phyloP scores from a whole-genome alignment of 2,329 filamentous ascomycete species.

The Zymoseptoria crescenta region DNA sequence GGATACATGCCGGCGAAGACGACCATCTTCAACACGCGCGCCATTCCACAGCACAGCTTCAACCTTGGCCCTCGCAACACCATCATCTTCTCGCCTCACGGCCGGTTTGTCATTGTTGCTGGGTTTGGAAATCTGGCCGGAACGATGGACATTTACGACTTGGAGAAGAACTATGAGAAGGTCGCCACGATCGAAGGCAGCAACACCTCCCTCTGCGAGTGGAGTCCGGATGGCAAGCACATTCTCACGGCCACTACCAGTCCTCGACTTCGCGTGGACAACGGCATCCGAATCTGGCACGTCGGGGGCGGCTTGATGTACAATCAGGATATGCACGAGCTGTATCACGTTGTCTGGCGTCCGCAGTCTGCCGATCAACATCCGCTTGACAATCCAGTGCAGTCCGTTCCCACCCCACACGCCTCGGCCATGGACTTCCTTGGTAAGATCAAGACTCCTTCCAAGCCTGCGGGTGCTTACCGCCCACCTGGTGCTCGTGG shows the following conservation, averaged over 20 bases:
- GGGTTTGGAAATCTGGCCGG: constrained; percentile 96
- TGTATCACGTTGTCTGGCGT: constrained; percentile 83
- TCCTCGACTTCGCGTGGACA: constrained; percentile 89
- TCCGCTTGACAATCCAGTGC: constrained; percentile 62
- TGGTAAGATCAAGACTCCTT: constrained; percentile 82
- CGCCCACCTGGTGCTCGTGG: constrained; percentile 89
- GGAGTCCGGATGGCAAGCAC: constrained; percentile 92
- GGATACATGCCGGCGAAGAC: constrained; percentile 99
- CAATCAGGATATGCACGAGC: constrained; percentile 86
- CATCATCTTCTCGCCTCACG: constrained; percentile 87
- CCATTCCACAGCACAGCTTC: constrained; percentile 75
- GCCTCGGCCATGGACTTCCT: constrained; percentile 74
- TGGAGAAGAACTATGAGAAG: constrained; percentile 89
- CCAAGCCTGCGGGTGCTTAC: constrained; percentile 95
- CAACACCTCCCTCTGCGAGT: constrained; percentile 92
- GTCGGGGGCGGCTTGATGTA: constrained; percentile 85
- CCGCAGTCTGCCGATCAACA: constrained; percentile 59
- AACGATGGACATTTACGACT: constrained; percentile 95
- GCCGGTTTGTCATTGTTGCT: constrained; percentile 85
- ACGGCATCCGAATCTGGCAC: constrained; percentile 93
- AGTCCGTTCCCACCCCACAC: constrained; percentile 68
- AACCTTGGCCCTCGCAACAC: constrained; percentile 86
- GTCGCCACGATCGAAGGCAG: constrained; percentile 89
- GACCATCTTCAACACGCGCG: constrained; percentile 91
- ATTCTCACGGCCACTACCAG: constrained; percentile 98